Evolutionary conservation across 2,329 filamentous ascomycete genomes (phyloP), one percentile per base, ranked within the genome.

Genomic region (Helotiales sp.): DNA sequence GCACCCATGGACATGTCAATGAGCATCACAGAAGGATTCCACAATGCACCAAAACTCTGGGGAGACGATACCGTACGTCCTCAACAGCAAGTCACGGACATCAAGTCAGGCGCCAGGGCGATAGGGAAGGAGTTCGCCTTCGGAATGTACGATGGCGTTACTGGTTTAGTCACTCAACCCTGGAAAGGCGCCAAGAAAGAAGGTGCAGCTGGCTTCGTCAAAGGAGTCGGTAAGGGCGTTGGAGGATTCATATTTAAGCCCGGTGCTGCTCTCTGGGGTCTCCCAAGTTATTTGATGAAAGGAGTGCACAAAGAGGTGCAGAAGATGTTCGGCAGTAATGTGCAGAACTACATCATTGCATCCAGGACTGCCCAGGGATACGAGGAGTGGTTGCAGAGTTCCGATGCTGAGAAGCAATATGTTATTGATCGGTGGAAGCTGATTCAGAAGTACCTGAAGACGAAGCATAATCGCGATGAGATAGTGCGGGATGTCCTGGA

Each of bases 201-300:
- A 70, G 89, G 89, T 2, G 78, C 81, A 1, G 82, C 82, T 6
- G 94, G 94, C 0, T 83, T 94, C 7, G 75, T 93, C 11, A 95
- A 94, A 77, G 92, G 92, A 0, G 83, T 97, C 50, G 93, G 91
- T 0, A 96, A 93, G 76, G 94, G 93, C 0, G 86, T 97, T 43
- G 93, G 92, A 5, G 94, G 94, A 0, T 77, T 96, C 1, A 83
- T 96, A 0, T 80, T 96, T 24, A 97, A 97, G 76, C 91, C 93
- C n/a, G 87, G 89, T 65, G 92, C 92, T 84, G 88, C 85, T 4
- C 78, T 91, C 17, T 92, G 88, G 86, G 87, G 87, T 1, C 79
- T 96, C 2, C 92, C 93, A 0, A 93, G 90, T 6, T 96, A 96
- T 75, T 86, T 92, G 2, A 91, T 94, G 83, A 92, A 94, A 76